Conservation (phyloP, 148 eudicot species). For the Cornus kousa region DNA sequence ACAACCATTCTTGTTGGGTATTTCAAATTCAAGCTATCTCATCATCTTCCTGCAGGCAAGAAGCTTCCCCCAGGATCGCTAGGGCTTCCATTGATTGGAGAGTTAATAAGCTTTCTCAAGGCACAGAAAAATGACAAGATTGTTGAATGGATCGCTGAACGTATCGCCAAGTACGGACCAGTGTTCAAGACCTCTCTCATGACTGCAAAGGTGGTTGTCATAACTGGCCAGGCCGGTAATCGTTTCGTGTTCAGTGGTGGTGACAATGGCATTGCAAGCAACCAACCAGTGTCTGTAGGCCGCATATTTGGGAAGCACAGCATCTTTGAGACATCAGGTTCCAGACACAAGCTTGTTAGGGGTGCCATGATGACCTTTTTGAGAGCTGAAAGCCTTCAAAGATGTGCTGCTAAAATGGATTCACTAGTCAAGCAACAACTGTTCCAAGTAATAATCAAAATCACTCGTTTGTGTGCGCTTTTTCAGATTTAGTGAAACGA, state of each 20-base stretch:
- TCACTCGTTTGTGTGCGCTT: neutral
- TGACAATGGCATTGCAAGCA: neutral
- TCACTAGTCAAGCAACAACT: neutral
- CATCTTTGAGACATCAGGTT: neutral
- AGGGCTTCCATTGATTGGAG: neutral
- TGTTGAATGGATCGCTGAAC: neutral
- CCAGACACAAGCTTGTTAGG: conserved; percentile 2
- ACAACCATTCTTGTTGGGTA: neutral
- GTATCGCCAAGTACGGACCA: neutral
- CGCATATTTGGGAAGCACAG: neutral
- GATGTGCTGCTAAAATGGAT: neutral
- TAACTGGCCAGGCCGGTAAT: neutral
- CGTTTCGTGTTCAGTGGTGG: neutral
- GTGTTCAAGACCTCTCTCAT: neutral
- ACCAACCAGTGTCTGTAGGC: neutral
- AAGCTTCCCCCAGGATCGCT: neutral
- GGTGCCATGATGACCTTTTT: neutral
- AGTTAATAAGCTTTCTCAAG: neutral
- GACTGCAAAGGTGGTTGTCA: neutral
- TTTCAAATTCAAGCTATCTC: neutral
- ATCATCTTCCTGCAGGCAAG: neutral
- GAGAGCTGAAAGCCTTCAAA: conserved; percentile 1
- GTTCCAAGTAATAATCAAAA: neutral
- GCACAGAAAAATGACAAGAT: neutral
- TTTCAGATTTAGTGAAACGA: too few relatives aligned